phyloP scores from a whole-genome alignment of 192 early-diverging fungal genomes.

The Neocallimastix lanati region DNA sequence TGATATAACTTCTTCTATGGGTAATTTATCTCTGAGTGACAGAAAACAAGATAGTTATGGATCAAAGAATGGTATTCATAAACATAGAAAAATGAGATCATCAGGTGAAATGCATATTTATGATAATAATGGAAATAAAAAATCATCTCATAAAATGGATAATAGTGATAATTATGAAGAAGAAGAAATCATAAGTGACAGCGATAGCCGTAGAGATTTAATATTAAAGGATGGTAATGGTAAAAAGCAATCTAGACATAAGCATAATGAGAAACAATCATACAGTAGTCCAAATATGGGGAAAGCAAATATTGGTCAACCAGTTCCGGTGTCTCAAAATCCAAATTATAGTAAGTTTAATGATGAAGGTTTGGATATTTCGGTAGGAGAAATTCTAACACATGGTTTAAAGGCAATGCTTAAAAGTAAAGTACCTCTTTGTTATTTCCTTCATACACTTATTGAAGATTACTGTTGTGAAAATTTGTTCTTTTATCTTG shows the following conservation, averaged over 20 bases:
- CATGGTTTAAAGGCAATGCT: constrained; percentile 32
- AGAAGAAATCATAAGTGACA: not conserved
- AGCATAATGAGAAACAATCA: not conserved
- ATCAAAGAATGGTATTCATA: not conserved
- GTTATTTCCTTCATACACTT: constrained; percentile 28
- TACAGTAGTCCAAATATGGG: not conserved
- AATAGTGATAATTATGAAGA: not conserved
- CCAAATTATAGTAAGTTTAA: not conserved
- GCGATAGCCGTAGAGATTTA: not conserved
- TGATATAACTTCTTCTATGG: not conserved
- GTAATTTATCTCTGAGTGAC: not conserved
- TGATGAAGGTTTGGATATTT: constrained; percentile 15
- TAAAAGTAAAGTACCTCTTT: constrained; percentile 27
- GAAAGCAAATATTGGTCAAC: not conserved
- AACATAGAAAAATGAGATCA: not conserved
- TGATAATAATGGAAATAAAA: not conserved
- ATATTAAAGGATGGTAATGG: not conserved
- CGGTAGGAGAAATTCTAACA: constrained; percentile 24
- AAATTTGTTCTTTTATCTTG: constrained; percentile 37
- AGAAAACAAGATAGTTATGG: not conserved
- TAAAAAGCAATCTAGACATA: not conserved
- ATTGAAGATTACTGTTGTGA: constrained; percentile 32
- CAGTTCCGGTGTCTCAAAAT: not conserved
- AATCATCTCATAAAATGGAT: not conserved
- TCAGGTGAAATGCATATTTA: not conserved